Conservation (phyloP, 345 rosid species). For the Bretschneidera sinensis region DNA sequence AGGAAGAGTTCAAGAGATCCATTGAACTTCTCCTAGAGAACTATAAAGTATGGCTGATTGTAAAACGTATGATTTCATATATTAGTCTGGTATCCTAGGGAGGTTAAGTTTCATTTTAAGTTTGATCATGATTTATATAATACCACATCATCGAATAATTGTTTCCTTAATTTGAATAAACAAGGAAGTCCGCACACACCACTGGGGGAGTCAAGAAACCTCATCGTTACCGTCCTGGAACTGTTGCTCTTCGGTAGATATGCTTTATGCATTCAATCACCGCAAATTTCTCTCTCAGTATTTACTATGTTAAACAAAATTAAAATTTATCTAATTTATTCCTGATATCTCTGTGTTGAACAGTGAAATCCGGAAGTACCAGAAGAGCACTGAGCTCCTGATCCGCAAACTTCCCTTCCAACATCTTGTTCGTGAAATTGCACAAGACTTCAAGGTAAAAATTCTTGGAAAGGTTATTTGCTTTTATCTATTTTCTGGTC, state of each 20-base stretch:
- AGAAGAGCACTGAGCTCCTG: slow-evolving; percentile 50
- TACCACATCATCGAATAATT: no score
- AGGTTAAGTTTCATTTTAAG: background rate
- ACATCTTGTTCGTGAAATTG: slow-evolving; percentile 58
- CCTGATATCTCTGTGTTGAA: slow-evolving; percentile 23
- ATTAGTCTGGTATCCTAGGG: no score
- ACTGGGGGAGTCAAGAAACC: slow-evolving; percentile 67
- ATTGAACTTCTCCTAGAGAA: background rate
- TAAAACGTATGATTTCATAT: background rate
- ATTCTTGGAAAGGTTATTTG: background rate
- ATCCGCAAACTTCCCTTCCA: slow-evolving; percentile 53
- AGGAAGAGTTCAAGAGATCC: no score
- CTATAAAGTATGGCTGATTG: background rate
- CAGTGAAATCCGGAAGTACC: no score
- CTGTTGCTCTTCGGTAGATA: slow-evolving; percentile 47
- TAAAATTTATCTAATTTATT: background rate
- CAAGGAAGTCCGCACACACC: slow-evolving; percentile 57
- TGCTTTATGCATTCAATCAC: background rate
- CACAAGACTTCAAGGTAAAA: slow-evolving; percentile 54
- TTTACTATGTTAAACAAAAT: background rate
- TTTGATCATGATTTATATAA: background rate
- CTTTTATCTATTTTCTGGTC: no score
- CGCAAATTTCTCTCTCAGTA: background rate
- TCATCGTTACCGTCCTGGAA: slow-evolving; percentile 51
- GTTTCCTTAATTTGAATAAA: background rate